phyloP scores from a whole-genome alignment of 2,329 filamentous ascomycete genomes.

The Domatiomyces globalis region DNA sequence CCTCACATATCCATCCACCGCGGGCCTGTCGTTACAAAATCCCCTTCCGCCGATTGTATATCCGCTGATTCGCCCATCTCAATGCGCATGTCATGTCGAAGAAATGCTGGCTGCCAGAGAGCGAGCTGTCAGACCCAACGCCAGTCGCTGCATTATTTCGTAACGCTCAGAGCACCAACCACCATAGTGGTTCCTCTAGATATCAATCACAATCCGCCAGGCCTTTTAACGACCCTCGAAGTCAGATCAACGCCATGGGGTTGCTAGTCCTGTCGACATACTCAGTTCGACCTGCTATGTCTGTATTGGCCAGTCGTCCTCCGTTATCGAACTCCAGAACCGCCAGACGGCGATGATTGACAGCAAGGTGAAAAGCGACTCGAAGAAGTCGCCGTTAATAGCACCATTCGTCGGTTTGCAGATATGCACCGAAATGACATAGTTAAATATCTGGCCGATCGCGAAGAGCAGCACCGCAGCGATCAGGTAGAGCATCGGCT shows the following conservation, averaged over 20 bases:
- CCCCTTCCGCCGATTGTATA: background rate
- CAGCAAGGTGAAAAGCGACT: conserved; percentile 80
- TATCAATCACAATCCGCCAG: background rate
- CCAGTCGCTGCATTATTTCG: conserved; percentile 1
- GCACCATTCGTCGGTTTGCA: conserved; percentile 70
- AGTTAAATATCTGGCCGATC: conserved; percentile 90
- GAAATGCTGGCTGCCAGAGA: background rate
- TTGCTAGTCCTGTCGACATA: background rate
- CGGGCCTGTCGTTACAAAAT: background rate
- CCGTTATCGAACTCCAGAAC: conserved; percentile 98
- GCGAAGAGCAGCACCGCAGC: conserved; percentile 69
- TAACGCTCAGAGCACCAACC: background rate
- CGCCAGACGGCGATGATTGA: conserved; percentile 74
- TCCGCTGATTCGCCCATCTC: background rate
- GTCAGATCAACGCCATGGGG: background rate
- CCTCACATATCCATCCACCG: background rate
- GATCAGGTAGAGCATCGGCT: conserved; percentile 78
- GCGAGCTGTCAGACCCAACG: background rate
- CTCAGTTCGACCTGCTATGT: conserved; percentile 1
- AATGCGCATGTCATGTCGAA: background rate
- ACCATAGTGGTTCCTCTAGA: background rate
- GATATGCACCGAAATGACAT: conserved; percentile 79
- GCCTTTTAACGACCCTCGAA: background rate
- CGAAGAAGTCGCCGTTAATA: conserved; percentile 85
- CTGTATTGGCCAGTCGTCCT: conserved; percentile 79